A percentile compares a stretch with the other conserved stretches of the same genome.
Evolutionary conservation across 2,329 filamentous ascomycete species (phyloP).

Genomic region (Ramichloridium luteum): DNA sequence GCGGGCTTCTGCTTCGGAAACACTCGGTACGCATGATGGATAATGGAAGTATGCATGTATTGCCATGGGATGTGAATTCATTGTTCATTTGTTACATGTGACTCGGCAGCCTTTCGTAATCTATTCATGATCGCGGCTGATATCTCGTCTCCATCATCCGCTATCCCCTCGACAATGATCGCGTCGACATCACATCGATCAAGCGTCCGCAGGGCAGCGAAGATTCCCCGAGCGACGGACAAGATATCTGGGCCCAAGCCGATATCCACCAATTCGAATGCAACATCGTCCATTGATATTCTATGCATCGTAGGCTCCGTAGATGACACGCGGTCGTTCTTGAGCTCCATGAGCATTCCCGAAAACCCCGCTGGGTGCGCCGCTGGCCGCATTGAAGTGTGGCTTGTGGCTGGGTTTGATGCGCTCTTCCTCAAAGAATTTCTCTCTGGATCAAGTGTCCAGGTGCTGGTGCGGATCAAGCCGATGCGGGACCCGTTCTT

Average conservation of each 20-base stretch:
- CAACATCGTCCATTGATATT: constrained; percentile 5
- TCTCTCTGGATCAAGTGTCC: constrained; percentile 11
- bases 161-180: constrained; percentile 83
- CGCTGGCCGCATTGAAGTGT: constrained; percentile 15
- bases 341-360: constrained; percentile 13
- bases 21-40: too few species aligned
- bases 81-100: too few species aligned
- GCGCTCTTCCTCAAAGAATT: not conserved
- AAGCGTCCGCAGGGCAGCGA: constrained; percentile 73
- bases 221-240: constrained; percentile 73
- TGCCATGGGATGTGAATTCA: too few species aligned
- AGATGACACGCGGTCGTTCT: too few species aligned
- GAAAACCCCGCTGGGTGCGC: constrained; percentile 13
- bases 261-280: constrained; percentile 48
- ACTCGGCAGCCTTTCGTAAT: constrained; percentile 37
- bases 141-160: constrained; percentile 23
- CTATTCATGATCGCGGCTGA: constrained; percentile 55
- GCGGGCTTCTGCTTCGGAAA: too few species aligned
- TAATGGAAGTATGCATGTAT: too few species aligned
- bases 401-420: not conserved
- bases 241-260: constrained; percentile 57
- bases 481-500: constrained; percentile 24
- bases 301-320: too few species aligned
- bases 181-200: constrained; percentile 67
- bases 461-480: constrained; percentile 27